Conservation (phyloP, 192 early-diverging fungal genomes). For the Anaeromyces robustus region DNA sequence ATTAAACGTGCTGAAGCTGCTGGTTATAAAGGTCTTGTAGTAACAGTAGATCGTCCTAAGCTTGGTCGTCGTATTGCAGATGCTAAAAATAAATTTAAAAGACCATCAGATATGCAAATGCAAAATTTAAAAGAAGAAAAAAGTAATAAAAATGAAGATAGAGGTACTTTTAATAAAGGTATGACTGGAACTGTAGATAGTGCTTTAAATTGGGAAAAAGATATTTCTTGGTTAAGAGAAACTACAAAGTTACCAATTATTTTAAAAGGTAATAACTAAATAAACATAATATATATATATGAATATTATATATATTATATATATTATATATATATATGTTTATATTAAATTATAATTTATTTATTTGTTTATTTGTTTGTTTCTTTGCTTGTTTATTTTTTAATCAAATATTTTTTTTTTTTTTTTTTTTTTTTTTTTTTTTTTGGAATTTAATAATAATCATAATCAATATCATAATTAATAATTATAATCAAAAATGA, state of each 20-base stretch:
- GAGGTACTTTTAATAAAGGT: conserved; percentile 1
- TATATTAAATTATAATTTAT: too few relatives aligned
- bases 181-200: conserved; percentile 10
- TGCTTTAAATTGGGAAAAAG: conserved; percentile 6
- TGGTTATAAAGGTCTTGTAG: conserved; percentile 54
- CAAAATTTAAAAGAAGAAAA: conserved; percentile 14
- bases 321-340: not conserved
- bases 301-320: too few relatives aligned
- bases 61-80: conserved; percentile 41
- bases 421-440: too few relatives aligned
- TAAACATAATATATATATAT: too few relatives aligned
- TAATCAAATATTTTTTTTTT: too few relatives aligned
- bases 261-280: not conserved
- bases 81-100: conserved; percentile 36
- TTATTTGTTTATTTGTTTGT: too few relatives aligned
- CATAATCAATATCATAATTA: too few relatives aligned
- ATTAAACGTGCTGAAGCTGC: conserved; percentile 54
- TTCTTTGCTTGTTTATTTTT: too few relatives aligned
- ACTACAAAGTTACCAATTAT: conserved; percentile 4
- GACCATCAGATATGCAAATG: conserved; percentile 41
- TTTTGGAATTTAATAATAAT: too few relatives aligned
- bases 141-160: not conserved
- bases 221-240: conserved; percentile 8
- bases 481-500: too few relatives aligned
- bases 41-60: conserved; percentile 41